Base-by-base conservation (phyloP, 164 flowering plant genomes). In the Sextonia rubra region DNA sequence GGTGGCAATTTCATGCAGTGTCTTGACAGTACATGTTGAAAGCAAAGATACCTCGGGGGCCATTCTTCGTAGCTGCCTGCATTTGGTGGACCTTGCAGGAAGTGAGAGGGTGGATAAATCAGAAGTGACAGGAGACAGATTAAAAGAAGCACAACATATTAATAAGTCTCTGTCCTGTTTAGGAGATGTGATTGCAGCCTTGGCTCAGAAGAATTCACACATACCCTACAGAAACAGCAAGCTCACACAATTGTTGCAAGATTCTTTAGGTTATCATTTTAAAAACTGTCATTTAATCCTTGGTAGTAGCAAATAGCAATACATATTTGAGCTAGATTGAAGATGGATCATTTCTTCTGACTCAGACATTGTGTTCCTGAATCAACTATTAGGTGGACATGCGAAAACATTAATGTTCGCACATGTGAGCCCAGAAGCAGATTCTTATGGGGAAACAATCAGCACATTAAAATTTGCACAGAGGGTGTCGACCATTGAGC, bases 331-430 rank as follows among this genome's bases (percentile, higher is more conserved):
- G 24, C 68, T 68, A 5, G 24, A 60, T 23, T 24, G 49, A 47
- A 12, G 64, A 67, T 22, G 52, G 23, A 48, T 24, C 22, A 8
- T 25, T 58, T 60, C 2, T 47, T 25, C 44, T 71, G 58, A 77
- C 20, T 58, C 9, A 24, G n/a, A 20, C 58, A 15, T n/a, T 73
- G 69, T 48, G 23, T 63, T 70, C 15, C 69, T 76, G 49, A 79
- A 64, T 48, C 68, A 75, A 68, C n/a, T 29, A 79, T 49, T 69
- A 94, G 97, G 97, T 68, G 97, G 95, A 47, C 87, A 86, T 75
- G 94, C 95, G 48, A 94, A 94, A 78, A 91, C 91, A 4, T 81
- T 94, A 75, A 90, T 92, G 98, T 76, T 94, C 78, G 97, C 98
- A 64, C 97, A 94, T 82, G 89, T 94, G 73, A 92, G 90, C 67